Evolutionary conservation across 1,284 basidiomycete species (phyloP).

Genomic region (Puccinia novopanici): DNA sequence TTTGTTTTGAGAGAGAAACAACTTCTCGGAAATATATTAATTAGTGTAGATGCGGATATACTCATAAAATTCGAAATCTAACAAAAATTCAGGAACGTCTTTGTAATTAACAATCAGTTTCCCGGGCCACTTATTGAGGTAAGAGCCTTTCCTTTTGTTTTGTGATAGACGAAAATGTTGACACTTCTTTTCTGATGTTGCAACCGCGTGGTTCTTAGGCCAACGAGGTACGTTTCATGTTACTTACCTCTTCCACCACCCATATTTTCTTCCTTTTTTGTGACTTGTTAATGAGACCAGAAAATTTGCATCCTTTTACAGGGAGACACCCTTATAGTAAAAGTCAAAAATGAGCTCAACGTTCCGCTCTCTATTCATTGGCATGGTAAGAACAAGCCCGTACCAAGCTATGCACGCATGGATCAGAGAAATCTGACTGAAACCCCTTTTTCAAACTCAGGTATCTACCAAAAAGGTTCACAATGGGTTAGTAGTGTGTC

Average conservation of each 20-base stretch:
- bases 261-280: not conserved
- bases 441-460: not conserved
- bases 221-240: slow-evolving; percentile 3
- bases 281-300: not conserved
- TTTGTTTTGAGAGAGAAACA: not conserved
- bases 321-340: slow-evolving; percentile 61
- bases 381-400: slow-evolving; percentile 59
- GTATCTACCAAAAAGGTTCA: slow-evolving; percentile 56
- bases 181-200: not conserved
- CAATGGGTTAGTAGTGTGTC: slow-evolving; percentile 55
- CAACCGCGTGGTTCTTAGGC: not conserved
- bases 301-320: not conserved
- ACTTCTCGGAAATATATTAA: not conserved
- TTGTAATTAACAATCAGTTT: slow-evolving; percentile 63
- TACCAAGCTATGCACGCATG: not conserved
- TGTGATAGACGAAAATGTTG: not conserved
- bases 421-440: not conserved
- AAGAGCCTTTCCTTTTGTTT: no score
- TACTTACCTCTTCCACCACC: no score
- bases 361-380: slow-evolving; percentile 61
- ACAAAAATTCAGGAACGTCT: slow-evolving; percentile 54
- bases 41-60: no score
- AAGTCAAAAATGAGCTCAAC: slow-evolving; percentile 62
- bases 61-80: not conserved
- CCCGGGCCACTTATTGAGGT: slow-evolving; percentile 64